phyloP scores from a whole-genome alignment of 2,329 filamentous ascomycete genomes.

The Phyllosticta citriasiana region DNA sequence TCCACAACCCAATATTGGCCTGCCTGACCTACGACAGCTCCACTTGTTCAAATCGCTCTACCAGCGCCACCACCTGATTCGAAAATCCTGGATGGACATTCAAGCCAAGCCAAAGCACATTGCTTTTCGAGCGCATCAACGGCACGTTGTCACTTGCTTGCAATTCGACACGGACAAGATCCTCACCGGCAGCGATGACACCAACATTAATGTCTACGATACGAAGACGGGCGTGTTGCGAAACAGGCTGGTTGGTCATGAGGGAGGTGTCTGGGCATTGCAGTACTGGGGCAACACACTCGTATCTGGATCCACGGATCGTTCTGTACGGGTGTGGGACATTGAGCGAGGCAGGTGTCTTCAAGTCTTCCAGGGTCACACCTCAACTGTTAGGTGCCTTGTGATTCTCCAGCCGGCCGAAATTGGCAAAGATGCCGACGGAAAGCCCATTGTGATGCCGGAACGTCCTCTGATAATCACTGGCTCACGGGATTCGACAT shows the following conservation, averaged over 20 bases:
- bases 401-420: constrained; percentile 87
- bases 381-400: constrained; percentile 89
- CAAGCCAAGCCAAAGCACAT: constrained; percentile 81
- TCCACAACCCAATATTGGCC: constrained; percentile 68
- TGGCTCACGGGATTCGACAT: constrained; percentile 85
- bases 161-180: constrained; percentile 99
- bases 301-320: constrained; percentile 91
- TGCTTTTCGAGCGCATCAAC: constrained; percentile 90
- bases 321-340: constrained; percentile 98
- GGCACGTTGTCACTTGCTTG: constrained; percentile 93
- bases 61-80: constrained; percentile 82
- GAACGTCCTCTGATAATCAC: constrained; percentile 95
- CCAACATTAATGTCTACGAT: constrained; percentile 95
- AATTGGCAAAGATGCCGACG: constrained; percentile 60
- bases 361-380: constrained; percentile 95
- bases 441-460: constrained; percentile 76
- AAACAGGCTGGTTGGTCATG: constrained; percentile 80
- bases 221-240: constrained; percentile 84
- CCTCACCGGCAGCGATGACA: constrained; percentile 93
- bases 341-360: constrained; percentile 88
- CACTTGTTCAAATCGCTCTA: constrained; percentile 97
- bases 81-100: constrained; percentile 78
- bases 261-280: constrained; percentile 94
- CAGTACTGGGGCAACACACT: constrained; percentile 93
- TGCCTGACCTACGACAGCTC: constrained; percentile 68